Evolutionary conservation across 1,284 basidiomycete genomes (phyloP), one percentile per base, ranked within the genome.

Genomic region (Boletus semigastroideus): DNA sequence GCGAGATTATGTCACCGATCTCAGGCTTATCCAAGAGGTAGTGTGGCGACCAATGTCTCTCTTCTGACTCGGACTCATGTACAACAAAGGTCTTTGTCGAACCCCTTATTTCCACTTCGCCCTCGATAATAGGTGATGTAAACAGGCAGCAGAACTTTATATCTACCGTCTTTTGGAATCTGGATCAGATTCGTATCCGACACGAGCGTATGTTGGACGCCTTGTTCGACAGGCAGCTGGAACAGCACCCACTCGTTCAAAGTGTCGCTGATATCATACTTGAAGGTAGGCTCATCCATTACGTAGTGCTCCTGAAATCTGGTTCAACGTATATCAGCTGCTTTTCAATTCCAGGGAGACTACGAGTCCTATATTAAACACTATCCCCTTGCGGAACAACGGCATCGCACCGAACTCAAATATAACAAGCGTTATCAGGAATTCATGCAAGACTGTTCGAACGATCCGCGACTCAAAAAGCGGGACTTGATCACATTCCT

Each of bases 321-420:
- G 39, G 44, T 56, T 68, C 39, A 67, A 57, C 22, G 43, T 49
- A 47, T 34, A 45, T 56, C 50, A 74, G 72, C 72, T 61, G 63
- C 70, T 44, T 61, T 77, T 37, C 61, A 67, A 39, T 90, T 87
- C 64, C 79, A 80, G 36, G 66, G 72, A 9, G 79, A 79, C 10
- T 92, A 92, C 57, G 88, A 91, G 57, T 74, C 74, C 0, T 92
- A 92, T 66, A 89, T 92, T 68, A 88, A 90, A 61, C 86, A 92
- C 57, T 92, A 92, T 56, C 91, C 91, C 3, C 74, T 92, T 38
- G 81, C 91, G 1, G 87, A 92, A 62, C 86, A 87, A 13, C 77
- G 77, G 30, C 89, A 93, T 60, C 83, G 86, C 41, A 78, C 82
- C 30, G 89, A 94, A 64, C 74, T 87, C 31, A 80, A 78, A 48